Percentiles rank a stretch among this genome's conserved stretches.
phyloP scores from a whole-genome alignment of 805 yeast genomes.

The Suhomyces pyralidae region DNA sequence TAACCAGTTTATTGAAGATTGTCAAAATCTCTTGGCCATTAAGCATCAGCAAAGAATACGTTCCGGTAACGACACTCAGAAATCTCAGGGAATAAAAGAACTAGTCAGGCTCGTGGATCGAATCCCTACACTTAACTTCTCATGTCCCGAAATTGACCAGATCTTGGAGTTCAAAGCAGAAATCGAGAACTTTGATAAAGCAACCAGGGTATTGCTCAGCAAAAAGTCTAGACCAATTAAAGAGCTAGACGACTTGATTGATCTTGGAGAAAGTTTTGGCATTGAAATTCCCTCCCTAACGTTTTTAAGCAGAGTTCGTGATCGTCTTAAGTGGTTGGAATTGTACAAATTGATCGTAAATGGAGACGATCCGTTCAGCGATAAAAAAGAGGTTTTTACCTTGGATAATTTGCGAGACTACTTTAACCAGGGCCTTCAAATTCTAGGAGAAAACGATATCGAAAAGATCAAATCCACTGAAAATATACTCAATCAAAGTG shows the following conservation, averaged over 20 bases:
- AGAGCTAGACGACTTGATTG: slow-evolving; percentile 53
- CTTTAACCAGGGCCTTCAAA: slow-evolving; percentile 23
- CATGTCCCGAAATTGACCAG: slow-evolving; percentile 59
- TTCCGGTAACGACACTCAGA: slow-evolving; percentile 22
- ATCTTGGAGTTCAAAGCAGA: slow-evolving; percentile 51
- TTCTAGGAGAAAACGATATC: slow-evolving; percentile 19
- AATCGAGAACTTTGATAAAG: slow-evolving; percentile 48
- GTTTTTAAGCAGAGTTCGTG: slow-evolving; percentile 36
- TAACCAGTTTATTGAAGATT: slow-evolving; percentile 52
- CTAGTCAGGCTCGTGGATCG: slow-evolving; percentile 40
- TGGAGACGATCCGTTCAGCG: slow-evolving; percentile 41
- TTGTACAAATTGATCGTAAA: slow-evolving; percentile 28
- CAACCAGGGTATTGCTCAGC: slow-evolving; percentile 40
- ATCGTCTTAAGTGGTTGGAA: slow-evolving; percentile 33
- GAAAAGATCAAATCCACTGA: slow-evolving; percentile 34
- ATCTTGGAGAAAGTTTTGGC: slow-evolving; percentile 59
- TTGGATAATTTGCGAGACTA: slow-evolving; percentile 27
- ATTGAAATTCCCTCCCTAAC: slow-evolving; percentile 48
- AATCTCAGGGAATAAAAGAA: slow-evolving; percentile 12
- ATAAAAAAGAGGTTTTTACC: slow-evolving; percentile 33
- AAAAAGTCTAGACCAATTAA: slow-evolving; percentile 29
- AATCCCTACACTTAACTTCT: slow-evolving; percentile 50
- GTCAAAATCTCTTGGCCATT: slow-evolving; percentile 50
- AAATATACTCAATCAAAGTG: slow-evolving; percentile 24
- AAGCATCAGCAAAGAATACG: slow-evolving; percentile 51